A percentile compares a stretch with the other conserved stretches of the same genome.
These are phyloP conservation scores for Cicer bijugum DNA, from an alignment of 306 rosid genomes.

Conservation along the genomic window DNA sequence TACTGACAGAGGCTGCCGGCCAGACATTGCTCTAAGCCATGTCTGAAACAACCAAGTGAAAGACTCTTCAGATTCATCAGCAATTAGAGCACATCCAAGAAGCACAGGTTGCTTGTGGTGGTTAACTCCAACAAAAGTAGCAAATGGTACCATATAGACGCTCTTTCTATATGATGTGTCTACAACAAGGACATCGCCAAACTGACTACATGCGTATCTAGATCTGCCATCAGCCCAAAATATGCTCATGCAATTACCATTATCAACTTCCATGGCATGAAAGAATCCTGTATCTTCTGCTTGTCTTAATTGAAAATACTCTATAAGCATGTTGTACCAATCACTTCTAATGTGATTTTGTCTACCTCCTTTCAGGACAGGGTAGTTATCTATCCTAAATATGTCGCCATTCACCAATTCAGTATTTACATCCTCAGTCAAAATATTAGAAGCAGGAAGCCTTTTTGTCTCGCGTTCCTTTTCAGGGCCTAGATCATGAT, in stretches of 20 bases:
- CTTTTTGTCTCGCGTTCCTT: conserved; percentile 51
- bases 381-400: conserved; percentile 60
- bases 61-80: conserved; percentile 86
- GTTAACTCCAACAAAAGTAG: conserved; percentile 85
- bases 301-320: conserved; percentile 83
- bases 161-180: conserved; percentile 85
- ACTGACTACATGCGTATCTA: conserved; percentile 88
- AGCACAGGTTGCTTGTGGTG: conserved; percentile 95
- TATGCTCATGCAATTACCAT: conserved; percentile 82
- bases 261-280: conserved; percentile 76
- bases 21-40: conserved; percentile 88
- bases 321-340: conserved; percentile 77
- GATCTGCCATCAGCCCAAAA: conserved; percentile 99
- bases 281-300: conserved; percentile 97
- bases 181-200: conserved; percentile 79
- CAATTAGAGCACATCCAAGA: conserved; percentile 90
- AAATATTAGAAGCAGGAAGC: conserved; percentile 60
- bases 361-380: conserved; percentile 61
- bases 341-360: conserved; percentile 81
- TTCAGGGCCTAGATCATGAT: conserved; percentile 70
- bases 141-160: conserved; percentile 80
- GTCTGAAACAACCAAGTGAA: conserved; percentile 92
- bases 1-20: conserved; percentile 74
- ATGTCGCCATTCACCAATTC: conserved; percentile 66
- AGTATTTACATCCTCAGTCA: conserved; percentile 64